These are phyloP conservation scores for Thielaviopsis populi DNA, from an alignment of 2,329 filamentous ascomycete genomes.

Conservation along the genomic window DNA sequence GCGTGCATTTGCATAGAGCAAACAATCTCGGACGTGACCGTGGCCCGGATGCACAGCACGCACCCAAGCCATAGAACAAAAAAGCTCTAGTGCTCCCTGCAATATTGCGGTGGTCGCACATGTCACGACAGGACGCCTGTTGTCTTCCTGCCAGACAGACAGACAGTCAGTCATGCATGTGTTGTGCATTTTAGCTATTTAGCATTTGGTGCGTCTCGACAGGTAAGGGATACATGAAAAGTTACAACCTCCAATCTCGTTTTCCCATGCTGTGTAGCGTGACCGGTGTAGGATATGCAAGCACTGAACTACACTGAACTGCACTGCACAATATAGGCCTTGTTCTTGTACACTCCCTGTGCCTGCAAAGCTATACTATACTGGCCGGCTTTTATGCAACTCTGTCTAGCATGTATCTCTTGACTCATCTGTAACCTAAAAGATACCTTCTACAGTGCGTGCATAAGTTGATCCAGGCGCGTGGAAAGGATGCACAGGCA, in stretches of 20 bases:
- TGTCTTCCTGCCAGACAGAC: background rate
- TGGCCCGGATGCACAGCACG: background rate
- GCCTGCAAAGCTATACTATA: conserved; percentile 2
- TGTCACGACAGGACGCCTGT: background rate
- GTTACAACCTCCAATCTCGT: background rate
- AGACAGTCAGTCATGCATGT: background rate
- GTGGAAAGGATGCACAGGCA: background rate
- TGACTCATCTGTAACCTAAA: conserved; percentile 1
- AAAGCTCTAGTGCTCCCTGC: background rate
- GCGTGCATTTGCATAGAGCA: background rate
- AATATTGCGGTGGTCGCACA: background rate
- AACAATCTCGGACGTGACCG: conserved; percentile 1
- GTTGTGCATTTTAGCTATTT: background rate
- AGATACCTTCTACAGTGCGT: conserved; percentile 3
- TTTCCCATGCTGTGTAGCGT: background rate
- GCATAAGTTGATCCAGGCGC: background rate
- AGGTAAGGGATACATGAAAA: background rate
- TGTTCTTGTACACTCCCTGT: background rate
- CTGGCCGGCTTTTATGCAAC: background rate
- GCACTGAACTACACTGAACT: too few relatives aligned
- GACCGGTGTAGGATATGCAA: background rate
- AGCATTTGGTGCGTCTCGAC: background rate
- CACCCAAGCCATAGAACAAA: background rate
- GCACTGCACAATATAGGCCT: background rate
- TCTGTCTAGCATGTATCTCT: background rate